Percentiles rank a stretch among this genome's conserved stretches.
Evolutionary conservation across 1,139 yeast genomes (phyloP).

Genomic region (Debaryomycetaceae sp.): DNA sequence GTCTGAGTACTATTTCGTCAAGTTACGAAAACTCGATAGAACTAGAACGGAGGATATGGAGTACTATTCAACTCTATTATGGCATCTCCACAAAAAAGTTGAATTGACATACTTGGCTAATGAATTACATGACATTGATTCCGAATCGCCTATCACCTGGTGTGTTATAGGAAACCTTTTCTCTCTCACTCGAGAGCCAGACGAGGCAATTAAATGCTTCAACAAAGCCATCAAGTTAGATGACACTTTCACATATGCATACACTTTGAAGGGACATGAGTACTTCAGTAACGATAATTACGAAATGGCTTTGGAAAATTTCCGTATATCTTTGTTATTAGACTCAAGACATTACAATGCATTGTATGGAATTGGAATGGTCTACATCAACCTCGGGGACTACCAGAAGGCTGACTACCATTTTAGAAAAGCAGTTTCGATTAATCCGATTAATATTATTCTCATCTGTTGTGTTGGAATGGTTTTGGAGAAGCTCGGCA

Average conservation of each 20-base stretch:
- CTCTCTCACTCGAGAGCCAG: constrained; percentile 80
- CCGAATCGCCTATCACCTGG: constrained; percentile 82
- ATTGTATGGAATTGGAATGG: constrained; percentile 95
- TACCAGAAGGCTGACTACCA: constrained; percentile 81
- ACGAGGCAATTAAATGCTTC: constrained; percentile 87
- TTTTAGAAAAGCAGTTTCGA: constrained; percentile 80
- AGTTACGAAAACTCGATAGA: constrained; percentile 66
- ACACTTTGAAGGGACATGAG: constrained; percentile 94
- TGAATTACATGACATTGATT: constrained; percentile 68
- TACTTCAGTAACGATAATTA: constrained; percentile 83
- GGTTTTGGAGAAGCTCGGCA: constrained; percentile 78
- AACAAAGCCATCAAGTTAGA: constrained; percentile 71
- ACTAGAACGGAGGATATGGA: constrained; percentile 91
- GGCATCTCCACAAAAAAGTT: constrained; percentile 89
- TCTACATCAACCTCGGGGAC: constrained; percentile 82
- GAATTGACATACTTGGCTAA: constrained; percentile 79
- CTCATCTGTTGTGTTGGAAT: constrained; percentile 92
- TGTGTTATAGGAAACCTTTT: constrained; percentile 87
- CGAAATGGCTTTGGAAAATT: constrained; percentile 84
- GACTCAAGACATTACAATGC: constrained; percentile 92
- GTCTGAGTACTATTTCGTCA: constrained; percentile 61
- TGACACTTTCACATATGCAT: constrained; percentile 80
- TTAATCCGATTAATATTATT: constrained; percentile 88
- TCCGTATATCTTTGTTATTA: constrained; percentile 70
- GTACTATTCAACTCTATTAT: constrained; percentile 78